Base-by-base conservation (phyloP, 2,329 filamentous ascomycete genomes). In the Pseudopithomyces maydicus region DNA sequence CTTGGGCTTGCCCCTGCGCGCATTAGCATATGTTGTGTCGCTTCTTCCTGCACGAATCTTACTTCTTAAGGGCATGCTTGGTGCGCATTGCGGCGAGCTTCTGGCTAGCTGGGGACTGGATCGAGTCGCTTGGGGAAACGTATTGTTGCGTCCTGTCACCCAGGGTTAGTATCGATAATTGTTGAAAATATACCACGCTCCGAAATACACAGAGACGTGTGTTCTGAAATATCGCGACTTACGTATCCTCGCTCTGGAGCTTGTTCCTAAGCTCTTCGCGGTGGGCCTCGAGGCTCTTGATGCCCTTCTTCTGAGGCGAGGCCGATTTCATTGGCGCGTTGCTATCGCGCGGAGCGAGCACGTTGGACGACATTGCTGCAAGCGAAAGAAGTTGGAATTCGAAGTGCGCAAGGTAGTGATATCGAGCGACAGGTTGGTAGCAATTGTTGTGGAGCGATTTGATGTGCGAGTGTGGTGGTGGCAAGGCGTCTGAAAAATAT, bases 51-150 rank as follows among this genome's bases (percentile, higher is more conserved):
- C 14, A n/a, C 22, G 3, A 22, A 17, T n/a, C 73, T 55, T 66
- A 78, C 73, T 82, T 91, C 89, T 92, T 94, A 79, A 84, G 84
- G 61, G 88, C 88, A 70, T 91, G 88, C 81, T 92, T 92, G 79
- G 86, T 90, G 78, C 90, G 90, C 77, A 93, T 86, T 39, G 89
- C 88, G 62, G 84, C 89, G 68, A 95, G 85, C 83, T 95, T 95
- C 76, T 90, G 88, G 17, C 88, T 90, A 77, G 90, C 92, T 35
- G 91, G 91, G 68, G 89, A 92, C 88, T 92, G 90, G 81, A 96
- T 93, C 78, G 87, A 88, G 77, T 96, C 91, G n/a, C 90, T 93
- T 2, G 91, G 91, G 17, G 90, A 93, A 74, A 93, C 82, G 78
- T 93, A 94, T 64, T 84, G 80, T 67, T 82, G 79, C 50, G 79